A percentile compares a stretch with the other conserved stretches of the same genome.
Conservation (phyloP, 2,329 filamentous ascomycete genomes). For the Fusarium chlamydosporum region DNA sequence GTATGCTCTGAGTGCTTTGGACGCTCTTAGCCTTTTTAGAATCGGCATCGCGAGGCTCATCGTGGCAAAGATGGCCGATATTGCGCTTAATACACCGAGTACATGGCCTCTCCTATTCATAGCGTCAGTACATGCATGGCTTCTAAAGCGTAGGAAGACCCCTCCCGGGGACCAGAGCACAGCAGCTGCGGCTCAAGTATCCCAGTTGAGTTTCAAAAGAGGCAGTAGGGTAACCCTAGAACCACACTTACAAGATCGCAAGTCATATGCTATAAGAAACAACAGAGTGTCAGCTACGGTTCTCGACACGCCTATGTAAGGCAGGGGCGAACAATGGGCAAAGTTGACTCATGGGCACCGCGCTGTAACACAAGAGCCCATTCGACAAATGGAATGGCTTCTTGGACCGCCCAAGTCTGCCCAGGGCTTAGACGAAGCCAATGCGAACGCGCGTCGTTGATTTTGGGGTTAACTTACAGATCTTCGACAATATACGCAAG, state of each 20-base stretch:
- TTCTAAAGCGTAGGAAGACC: conserved; percentile 27
- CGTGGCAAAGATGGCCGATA: conserved; percentile 98
- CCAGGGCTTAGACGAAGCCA: conserved; percentile 37
- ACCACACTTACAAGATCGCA: conserved; percentile 83
- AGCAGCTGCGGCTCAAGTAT: conserved; percentile 27
- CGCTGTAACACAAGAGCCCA: conserved; percentile 39
- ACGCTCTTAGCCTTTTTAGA: conserved; percentile 81
- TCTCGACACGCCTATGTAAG: conserved; percentile 36
- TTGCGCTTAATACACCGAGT: conserved; percentile 98
- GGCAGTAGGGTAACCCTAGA: conserved; percentile 41
- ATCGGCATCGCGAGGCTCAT: conserved; percentile 90
- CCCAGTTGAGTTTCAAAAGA: conserved; percentile 36
- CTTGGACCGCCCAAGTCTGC: conserved; percentile 34
- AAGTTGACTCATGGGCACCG: conserved; percentile 27
- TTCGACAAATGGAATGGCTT: conserved; percentile 33
- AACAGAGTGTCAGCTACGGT: conserved; percentile 49
- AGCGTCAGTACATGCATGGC: conserved; percentile 48
- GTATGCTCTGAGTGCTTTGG: conserved; percentile 60
- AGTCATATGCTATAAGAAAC: conserved; percentile 81
- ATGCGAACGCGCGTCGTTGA: conserved; percentile 48
- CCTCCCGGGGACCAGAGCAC: conserved; percentile 21
- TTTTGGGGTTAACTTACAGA: conserved; percentile 76
- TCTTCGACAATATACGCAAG: conserved; percentile 90
- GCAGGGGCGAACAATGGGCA: conserved; percentile 27
- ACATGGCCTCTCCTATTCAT: conserved; percentile 87